These are phyloP conservation scores for Phoma herbarum DNA, from an alignment of 2,329 filamentous ascomycete genomes.

Conservation along the genomic window DNA sequence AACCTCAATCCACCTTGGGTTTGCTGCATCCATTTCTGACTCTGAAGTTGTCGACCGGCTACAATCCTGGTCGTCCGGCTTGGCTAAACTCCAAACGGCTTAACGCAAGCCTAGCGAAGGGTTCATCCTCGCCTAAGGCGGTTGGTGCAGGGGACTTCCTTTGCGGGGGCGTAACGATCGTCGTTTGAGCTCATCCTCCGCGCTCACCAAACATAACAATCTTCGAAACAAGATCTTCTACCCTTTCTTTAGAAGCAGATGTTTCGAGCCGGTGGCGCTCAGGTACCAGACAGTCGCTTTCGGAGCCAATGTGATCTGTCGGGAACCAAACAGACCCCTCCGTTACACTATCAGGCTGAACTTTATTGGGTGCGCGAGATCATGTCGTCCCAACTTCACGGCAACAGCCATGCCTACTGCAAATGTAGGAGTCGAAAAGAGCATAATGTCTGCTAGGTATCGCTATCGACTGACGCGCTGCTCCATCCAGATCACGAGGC, in stretches of 20 bases:
- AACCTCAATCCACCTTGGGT: not conserved
- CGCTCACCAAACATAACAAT: constrained; percentile 21
- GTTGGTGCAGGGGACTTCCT: constrained; percentile 13
- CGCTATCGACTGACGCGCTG: not conserved
- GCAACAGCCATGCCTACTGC: not conserved
- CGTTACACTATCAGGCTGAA: constrained; percentile 3
- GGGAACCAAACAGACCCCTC: constrained; percentile 4
- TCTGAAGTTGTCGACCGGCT: not conserved
- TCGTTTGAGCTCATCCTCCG: constrained; percentile 23
- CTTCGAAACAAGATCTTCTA: constrained; percentile 28
- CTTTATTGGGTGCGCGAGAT: not conserved
- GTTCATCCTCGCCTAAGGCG: constrained; percentile 9
- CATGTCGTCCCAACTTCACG: constrained; percentile 6
- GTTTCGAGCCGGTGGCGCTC: constrained; percentile 26
- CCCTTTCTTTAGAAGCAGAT: constrained; percentile 32
- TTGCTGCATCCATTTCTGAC: not conserved
- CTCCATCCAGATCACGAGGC: constrained; percentile 4
- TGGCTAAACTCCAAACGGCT: not conserved
- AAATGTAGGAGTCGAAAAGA: not conserved
- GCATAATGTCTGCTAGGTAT: constrained; percentile 1
- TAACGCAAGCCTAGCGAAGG: constrained; percentile 6
- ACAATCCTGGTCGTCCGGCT: constrained; percentile 2
- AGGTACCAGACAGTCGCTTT: constrained; percentile 10
- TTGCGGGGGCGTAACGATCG: constrained; percentile 23
- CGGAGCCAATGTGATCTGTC: constrained; percentile 9